These are phyloP conservation scores for Apiotrichum porosum DNA, from an alignment of 1,284 basidiomycete genomes.

Conservation along the genomic window DNA sequence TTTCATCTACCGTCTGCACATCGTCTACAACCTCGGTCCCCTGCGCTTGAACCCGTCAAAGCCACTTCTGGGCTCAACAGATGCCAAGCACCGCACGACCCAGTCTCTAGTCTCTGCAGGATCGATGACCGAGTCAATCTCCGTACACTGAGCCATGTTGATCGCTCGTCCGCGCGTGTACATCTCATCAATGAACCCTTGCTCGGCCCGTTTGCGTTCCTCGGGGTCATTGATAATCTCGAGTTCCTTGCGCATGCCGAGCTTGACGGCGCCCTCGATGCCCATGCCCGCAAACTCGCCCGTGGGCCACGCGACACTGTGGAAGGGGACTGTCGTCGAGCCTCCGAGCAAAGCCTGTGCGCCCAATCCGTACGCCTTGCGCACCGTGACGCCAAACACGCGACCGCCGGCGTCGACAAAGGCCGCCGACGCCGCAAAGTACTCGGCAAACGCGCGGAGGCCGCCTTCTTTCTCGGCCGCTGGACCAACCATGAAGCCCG, in stretches of 20 bases:
- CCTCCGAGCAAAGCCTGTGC: conserved; percentile 19
- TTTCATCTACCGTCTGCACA: conserved; percentile 29
- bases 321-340: conserved; percentile 11
- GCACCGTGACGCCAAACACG: conserved; percentile 16
- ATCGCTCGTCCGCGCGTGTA: conserved; percentile 14
- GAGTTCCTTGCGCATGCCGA: conserved; percentile 20
- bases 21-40: conserved; percentile 9
- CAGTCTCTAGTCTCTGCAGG: conserved; percentile 19
- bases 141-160: conserved; percentile 18
- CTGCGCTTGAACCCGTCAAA: not conserved
- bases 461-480: conserved; percentile 16
- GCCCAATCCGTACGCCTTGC: conserved; percentile 20
- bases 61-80: conserved; percentile 5
- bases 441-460: conserved; percentile 13
- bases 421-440: conserved; percentile 13
- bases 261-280: conserved; percentile 20
- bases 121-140: conserved; percentile 20
- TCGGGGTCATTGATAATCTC: conserved; percentile 9
- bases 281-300: conserved; percentile 23
- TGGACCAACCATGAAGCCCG: conserved; percentile 21
- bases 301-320: conserved; percentile 14
- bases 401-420: conserved; percentile 15
- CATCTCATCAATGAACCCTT: conserved; percentile 18
- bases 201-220: conserved; percentile 9
- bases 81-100: conserved; percentile 10